phyloP scores from a whole-genome alignment of 2,329 filamentous ascomycete species.

The Alternaria atra region DNA sequence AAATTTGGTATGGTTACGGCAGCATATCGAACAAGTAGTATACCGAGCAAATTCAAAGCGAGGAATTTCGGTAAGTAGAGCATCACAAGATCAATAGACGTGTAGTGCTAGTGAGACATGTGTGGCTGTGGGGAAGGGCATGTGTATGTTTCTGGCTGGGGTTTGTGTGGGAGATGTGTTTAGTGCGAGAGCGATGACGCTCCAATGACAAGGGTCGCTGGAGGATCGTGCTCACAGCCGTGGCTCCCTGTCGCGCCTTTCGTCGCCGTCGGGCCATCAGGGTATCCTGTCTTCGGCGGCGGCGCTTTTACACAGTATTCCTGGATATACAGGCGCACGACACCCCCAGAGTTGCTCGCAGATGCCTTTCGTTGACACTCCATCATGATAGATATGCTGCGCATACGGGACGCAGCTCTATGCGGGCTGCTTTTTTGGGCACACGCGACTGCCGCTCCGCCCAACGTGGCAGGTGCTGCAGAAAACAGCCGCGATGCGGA shows the following conservation, averaged over 20 bases:
- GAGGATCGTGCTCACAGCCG: constrained; percentile 32
- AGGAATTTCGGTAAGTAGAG: not conserved
- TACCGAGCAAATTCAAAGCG: not conserved
- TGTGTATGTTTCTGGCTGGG: constrained; percentile 6
- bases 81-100: constrained; percentile 6
- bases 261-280: constrained; percentile 26
- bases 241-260: constrained; percentile 23
- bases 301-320: constrained; percentile 8
- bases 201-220: constrained; percentile 32
- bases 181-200: constrained; percentile 25
- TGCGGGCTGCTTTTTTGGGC: constrained; percentile 40
- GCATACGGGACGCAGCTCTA: constrained; percentile 34
- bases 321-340: constrained; percentile 25
- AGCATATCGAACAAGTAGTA: not conserved
- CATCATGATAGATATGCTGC: constrained; percentile 30
- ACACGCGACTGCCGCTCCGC: constrained; percentile 40
- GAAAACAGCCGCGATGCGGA: constrained; percentile 17
- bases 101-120: not conserved
- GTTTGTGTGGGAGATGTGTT: constrained; percentile 6
- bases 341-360: constrained; percentile 9
- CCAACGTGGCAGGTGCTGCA: constrained; percentile 25
- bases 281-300: constrained; percentile 21
- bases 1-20: not conserved
- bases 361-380: not conserved
- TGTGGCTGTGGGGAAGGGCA: constrained; percentile 9